Conservation (phyloP, 1,139 yeast genomes). For the Torulaspora globosa region DNA sequence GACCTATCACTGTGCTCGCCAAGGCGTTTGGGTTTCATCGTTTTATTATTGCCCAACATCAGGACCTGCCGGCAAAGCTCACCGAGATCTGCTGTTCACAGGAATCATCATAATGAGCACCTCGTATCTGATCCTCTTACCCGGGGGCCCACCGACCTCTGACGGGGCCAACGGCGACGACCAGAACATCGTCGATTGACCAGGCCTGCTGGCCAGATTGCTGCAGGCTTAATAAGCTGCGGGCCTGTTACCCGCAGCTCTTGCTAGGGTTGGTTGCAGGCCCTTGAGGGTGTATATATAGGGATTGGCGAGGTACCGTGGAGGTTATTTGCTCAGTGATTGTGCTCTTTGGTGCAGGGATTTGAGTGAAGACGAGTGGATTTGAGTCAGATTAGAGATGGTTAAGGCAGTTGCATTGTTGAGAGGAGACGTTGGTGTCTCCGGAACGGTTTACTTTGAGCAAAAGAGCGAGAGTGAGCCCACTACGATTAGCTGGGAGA, state of each 20-base stretch:
- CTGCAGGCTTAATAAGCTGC: slow-evolving; percentile 1
- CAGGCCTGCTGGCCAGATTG: background rate
- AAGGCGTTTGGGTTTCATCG: too few relatives aligned
- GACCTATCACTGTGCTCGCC: too few relatives aligned
- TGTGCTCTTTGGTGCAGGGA: background rate
- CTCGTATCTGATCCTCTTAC: slow-evolving; percentile 21
- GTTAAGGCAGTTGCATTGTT: slow-evolving; percentile 75
- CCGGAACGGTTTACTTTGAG: slow-evolving; percentile 82
- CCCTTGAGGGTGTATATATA: background rate
- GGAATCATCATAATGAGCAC: slow-evolving; percentile 32
- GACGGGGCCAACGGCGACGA: too few relatives aligned
- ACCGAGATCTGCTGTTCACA: slow-evolving; percentile 30
- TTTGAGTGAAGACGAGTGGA: background rate
- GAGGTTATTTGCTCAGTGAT: slow-evolving; percentile 8
- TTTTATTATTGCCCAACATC: too few relatives aligned
- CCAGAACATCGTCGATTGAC: too few relatives aligned
- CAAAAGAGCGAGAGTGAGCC: slow-evolving; percentile 75
- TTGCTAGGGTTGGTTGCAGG: background rate
- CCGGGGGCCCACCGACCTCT: slow-evolving; percentile 9
- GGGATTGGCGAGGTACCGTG: background rate
- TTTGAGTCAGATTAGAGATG: slow-evolving; percentile 20
- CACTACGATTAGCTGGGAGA: slow-evolving; percentile 82
- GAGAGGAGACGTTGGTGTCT: slow-evolving; percentile 88
- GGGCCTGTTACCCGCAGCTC: slow-evolving; percentile 2
- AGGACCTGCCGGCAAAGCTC: too few relatives aligned